Evolutionary conservation across 2,329 filamentous ascomycete genomes (phyloP).

Genomic region (Nemania bipapillata): DNA sequence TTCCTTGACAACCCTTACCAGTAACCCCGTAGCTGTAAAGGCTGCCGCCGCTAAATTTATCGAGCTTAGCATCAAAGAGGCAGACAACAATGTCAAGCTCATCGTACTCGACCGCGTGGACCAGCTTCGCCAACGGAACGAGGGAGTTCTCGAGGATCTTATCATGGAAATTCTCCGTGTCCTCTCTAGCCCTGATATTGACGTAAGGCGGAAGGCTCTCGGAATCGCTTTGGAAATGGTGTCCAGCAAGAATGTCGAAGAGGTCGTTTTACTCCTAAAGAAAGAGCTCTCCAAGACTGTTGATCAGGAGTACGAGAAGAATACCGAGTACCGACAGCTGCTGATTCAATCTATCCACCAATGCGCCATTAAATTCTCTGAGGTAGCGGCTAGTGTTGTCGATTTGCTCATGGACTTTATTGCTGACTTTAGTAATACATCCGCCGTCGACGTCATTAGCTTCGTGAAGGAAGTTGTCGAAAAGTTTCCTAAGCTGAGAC

Average conservation of each 20-base stretch:
- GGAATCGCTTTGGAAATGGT: slow-evolving; percentile 96
- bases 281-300: slow-evolving; percentile 98
- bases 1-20: slow-evolving; percentile 90
- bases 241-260: slow-evolving; percentile 97
- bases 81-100: slow-evolving; percentile 98
- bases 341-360: slow-evolving; percentile 98
- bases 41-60: slow-evolving; percentile 96
- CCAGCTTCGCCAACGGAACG: slow-evolving; percentile 84
- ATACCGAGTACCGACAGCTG: slow-evolving; percentile 91
- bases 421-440: slow-evolving; percentile 95
- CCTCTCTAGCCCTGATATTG: slow-evolving; percentile 92
- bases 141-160: slow-evolving; percentile 90
- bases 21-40: slow-evolving; percentile 96
- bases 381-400: slow-evolving; percentile 95
- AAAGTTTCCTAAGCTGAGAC: slow-evolving; percentile 90
- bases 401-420: slow-evolving; percentile 99
- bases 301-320: slow-evolving; percentile 99
- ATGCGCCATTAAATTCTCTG: slow-evolving; percentile 98
- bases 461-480: slow-evolving; percentile 99
- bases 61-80: slow-evolving; percentile 94
- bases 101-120: slow-evolving; percentile 96
- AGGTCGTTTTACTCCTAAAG: slow-evolving; percentile 94
- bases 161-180: slow-evolving; percentile 98
- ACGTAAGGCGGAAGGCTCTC: slow-evolving; percentile 91
- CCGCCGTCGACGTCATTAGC: slow-evolving; percentile 95